A percentile compares a stretch with the other conserved stretches of the same genome.
Evolutionary conservation across 129 eudicot species (phyloP).

Genomic region (Centella asiatica): DNA sequence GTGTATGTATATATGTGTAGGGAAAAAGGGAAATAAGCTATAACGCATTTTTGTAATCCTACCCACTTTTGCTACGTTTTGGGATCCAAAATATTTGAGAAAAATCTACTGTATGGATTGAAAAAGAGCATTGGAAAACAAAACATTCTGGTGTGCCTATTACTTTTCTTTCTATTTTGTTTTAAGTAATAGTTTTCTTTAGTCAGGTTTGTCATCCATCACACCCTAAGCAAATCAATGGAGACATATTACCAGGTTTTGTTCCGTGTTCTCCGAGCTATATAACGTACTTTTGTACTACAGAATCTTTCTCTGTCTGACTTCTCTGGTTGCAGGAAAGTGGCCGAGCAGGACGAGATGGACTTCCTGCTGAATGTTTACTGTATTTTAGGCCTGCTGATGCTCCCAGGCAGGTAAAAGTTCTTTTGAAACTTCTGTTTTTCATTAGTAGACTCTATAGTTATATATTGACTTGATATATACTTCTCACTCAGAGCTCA

Average conservation of each 20-base stretch:
- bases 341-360: conserved; percentile 97
- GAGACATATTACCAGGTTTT: conserved; percentile 97
- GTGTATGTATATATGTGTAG: too few species aligned
- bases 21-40: too few species aligned
- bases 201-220: conserved; percentile 99
- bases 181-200: conserved; percentile 26
- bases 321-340: conserved; percentile 63
- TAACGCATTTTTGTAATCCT: too few species aligned
- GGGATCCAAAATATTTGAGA: too few species aligned
- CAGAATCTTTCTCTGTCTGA: conserved; percentile 11
- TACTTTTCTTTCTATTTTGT: background rate
- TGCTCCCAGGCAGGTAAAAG: conserved; percentile 89
- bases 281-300: conserved; percentile 11
- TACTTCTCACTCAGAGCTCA: conserved; percentile 60
- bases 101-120: too few species aligned
- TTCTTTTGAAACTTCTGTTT: conserved; percentile 9
- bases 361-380: conserved; percentile 94
- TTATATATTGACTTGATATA: conserved; percentile 4
- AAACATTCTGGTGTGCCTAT: too few species aligned
- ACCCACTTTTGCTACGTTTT: too few species aligned
- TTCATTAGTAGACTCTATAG: background rate
- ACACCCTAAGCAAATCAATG: conserved; percentile 98
- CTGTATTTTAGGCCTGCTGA: conserved; percentile 91
- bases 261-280: background rate
- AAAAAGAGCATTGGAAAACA: too few species aligned